These are phyloP conservation scores for Salix arbutifolia DNA, from an alignment of 345 rosid species.

Conservation along the genomic window DNA sequence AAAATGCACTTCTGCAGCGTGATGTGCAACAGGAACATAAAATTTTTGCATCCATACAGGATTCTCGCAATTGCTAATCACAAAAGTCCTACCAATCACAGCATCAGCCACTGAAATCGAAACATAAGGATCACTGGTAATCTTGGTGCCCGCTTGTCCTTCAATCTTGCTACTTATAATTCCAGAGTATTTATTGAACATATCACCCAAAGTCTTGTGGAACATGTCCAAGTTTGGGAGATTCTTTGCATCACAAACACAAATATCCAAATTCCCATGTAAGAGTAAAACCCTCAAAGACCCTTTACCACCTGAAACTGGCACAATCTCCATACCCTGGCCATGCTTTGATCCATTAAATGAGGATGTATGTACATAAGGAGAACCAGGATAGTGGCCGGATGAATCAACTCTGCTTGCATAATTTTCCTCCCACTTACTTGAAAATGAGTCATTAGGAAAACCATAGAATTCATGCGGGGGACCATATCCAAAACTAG, in stretches of 20 bases:
- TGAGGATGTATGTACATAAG: conserved; percentile 29
- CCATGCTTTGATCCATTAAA: conserved; percentile 37
- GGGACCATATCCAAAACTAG: conserved; percentile 34
- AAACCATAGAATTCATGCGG: conserved; percentile 49
- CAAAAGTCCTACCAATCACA: conserved; percentile 78
- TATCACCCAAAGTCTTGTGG: conserved; percentile 71
- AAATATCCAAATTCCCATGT: conserved; percentile 89
- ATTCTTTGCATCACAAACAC: conserved; percentile 59
- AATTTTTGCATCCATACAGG: conserved; percentile 91
- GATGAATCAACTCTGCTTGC: conserved; percentile 43
- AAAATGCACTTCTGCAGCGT: conserved; percentile 79
- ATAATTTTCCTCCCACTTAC: conserved; percentile 41
- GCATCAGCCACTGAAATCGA: conserved; percentile 58
- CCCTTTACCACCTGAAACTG: conserved; percentile 42
- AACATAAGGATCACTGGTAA: conserved; percentile 94
- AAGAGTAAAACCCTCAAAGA: conserved; percentile 74
- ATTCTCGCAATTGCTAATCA: conserved; percentile 73
- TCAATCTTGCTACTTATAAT: conserved; percentile 43
- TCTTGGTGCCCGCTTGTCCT: conserved; percentile 45
- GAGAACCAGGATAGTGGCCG: conserved; percentile 12
- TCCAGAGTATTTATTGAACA: conserved; percentile 50
- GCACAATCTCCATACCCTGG: conserved; percentile 51
- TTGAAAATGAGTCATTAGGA: conserved; percentile 55
- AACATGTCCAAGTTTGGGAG: conserved; percentile 96
- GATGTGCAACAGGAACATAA: conserved; percentile 82